phyloP scores from a whole-genome alignment of 129 eudicot genomes.

The Glebionis coronaria region DNA sequence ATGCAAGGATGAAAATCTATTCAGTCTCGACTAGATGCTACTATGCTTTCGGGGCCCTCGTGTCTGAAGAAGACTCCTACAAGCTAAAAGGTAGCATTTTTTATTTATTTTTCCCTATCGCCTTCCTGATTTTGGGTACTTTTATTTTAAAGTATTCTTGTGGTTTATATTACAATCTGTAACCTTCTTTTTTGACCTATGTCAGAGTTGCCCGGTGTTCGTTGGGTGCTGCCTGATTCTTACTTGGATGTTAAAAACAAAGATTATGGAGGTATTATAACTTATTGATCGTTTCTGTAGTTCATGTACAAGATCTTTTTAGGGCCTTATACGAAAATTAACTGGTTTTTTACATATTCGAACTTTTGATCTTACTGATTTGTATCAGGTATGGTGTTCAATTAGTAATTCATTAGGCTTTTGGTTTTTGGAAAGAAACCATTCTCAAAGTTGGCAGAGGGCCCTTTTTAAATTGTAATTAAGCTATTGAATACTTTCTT shows the following conservation, averaged over 20 bases:
- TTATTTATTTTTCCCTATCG: background rate
- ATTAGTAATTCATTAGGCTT: no score
- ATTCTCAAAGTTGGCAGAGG: no score
- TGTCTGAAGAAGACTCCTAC: conserved; percentile 80
- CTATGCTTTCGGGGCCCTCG: conserved; percentile 96
- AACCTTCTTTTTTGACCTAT: background rate
- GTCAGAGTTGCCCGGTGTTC: conserved; percentile 65
- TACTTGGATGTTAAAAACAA: conserved; percentile 92
- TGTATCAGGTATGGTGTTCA: no score
- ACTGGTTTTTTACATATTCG: background rate
- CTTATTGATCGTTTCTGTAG: conserved; percentile 7
- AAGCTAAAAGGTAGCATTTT: conserved; percentile 69
- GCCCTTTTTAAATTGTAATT: no score
- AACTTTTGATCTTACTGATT: background rate
- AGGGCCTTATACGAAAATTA: background rate
- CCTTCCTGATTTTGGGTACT: background rate
- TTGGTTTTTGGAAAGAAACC: no score
- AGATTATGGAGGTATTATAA: conserved; percentile 74
- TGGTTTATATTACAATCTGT: background rate
- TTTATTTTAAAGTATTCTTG: no score
- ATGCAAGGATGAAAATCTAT: no score
- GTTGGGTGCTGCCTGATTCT: conserved; percentile 99
- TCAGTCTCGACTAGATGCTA: conserved; percentile 93
- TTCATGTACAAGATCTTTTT: background rate
- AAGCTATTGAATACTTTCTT: no score